These are phyloP conservation scores for Hygrophila difformis DNA, from an alignment of 257 asterid species.

Conservation along the genomic window DNA sequence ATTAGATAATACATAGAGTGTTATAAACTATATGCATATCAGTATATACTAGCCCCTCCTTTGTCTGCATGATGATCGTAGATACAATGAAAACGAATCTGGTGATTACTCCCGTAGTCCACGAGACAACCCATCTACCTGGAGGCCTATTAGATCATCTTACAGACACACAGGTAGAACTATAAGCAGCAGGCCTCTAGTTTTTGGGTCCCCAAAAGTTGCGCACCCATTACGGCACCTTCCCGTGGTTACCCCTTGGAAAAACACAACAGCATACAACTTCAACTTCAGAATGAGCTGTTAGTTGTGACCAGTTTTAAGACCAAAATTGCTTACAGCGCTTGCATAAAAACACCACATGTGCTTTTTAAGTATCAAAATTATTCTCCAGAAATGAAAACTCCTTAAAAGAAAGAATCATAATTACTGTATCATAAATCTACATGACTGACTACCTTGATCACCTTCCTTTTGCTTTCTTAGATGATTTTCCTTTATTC, in stretches of 20 bases:
- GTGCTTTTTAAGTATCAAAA: no score
- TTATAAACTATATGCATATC: no score
- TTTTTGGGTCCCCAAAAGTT: constrained; percentile 22
- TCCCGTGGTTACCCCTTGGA: constrained; percentile 34
- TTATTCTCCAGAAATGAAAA: no score
- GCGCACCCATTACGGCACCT: constrained; percentile 28
- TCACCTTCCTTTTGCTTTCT: constrained; percentile 37
- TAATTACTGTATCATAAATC: no score
- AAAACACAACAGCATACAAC: no score
- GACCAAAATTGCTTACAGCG: no score
- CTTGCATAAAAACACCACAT: no score
- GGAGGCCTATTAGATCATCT: constrained; percentile 54
- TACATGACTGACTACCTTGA: no score
- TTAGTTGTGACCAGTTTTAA: background rate
- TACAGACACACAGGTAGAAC: constrained; percentile 54
- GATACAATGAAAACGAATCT: constrained; percentile 39
- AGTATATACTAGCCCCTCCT: no score
- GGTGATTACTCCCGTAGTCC: constrained; percentile 33
- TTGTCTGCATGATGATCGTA: constrained; percentile 31
- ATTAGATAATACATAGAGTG: no score
- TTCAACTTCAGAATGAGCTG: background rate
- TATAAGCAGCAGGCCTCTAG: constrained; percentile 40
- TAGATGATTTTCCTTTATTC: constrained; percentile 41
- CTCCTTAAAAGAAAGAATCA: no score
- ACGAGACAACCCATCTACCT: constrained; percentile 24